Conservation (phyloP, 1,284 basidiomycete species). For the Abortiporus biennis region DNA sequence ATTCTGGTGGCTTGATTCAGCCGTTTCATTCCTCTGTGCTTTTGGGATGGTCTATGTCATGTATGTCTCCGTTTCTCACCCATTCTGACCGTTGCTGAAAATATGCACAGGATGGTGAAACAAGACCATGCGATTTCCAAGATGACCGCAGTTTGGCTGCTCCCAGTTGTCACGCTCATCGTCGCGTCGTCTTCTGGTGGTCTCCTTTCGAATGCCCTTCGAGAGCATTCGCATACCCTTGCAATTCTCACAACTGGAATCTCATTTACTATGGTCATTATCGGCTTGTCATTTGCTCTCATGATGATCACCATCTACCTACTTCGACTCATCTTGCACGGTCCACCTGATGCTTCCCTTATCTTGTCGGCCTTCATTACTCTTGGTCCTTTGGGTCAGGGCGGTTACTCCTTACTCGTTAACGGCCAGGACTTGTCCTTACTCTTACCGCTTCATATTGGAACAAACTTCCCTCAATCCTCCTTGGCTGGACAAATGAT, state of each 20-base stretch:
- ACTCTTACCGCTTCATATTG: slow-evolving; percentile 32
- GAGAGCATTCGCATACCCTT: slow-evolving; percentile 29
- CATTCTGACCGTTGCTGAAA: slow-evolving; percentile 4
- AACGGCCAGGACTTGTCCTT: slow-evolving; percentile 39
- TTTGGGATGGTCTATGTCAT: slow-evolving; percentile 54
- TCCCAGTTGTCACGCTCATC: slow-evolving; percentile 57
- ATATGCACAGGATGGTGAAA: slow-evolving; percentile 36
- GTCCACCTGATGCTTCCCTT: slow-evolving; percentile 29
- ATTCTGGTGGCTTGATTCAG: slow-evolving; percentile 58
- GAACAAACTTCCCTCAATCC: slow-evolving; percentile 25
- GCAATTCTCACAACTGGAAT: slow-evolving; percentile 47
- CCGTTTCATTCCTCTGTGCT: slow-evolving; percentile 40
- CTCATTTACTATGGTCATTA: slow-evolving; percentile 44
- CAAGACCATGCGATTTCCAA: slow-evolving; percentile 43
- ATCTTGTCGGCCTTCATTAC: slow-evolving; percentile 48
- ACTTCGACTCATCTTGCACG: slow-evolving; percentile 32
- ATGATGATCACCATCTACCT: slow-evolving; percentile 42
- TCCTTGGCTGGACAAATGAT: slow-evolving; percentile 30
- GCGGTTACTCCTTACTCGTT: slow-evolving; percentile 49
- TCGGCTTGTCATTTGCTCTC: slow-evolving; percentile 43
- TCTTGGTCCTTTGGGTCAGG: slow-evolving; percentile 32
- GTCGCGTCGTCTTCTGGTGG: slow-evolving; percentile 57
- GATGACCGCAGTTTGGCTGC: slow-evolving; percentile 49
- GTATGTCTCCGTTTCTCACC: slow-evolving; percentile 22
- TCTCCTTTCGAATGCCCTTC: slow-evolving; percentile 40